These are phyloP conservation scores for Pichia sp. DNA, from an alignment of 1,139 yeast genomes.

Conservation along the genomic window DNA sequence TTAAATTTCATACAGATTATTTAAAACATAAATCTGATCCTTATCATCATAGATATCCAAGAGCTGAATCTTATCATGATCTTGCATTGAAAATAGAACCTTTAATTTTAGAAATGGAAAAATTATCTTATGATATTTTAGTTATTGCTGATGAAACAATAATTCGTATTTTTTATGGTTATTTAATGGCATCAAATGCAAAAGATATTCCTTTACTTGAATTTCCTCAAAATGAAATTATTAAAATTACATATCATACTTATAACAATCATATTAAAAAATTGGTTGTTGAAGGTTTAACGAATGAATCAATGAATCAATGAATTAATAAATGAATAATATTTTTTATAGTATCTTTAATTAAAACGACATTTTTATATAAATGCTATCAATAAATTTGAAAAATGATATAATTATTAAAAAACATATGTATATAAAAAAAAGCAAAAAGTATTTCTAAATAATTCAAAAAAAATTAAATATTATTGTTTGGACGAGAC, in stretches of 20 bases:
- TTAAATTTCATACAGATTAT: slow-evolving; percentile 63
- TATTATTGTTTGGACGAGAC: slow-evolving; percentile 51
- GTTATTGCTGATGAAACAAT: slow-evolving; percentile 93
- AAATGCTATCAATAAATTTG: not conserved
- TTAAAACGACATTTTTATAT: not conserved
- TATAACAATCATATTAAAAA: slow-evolving; percentile 69
- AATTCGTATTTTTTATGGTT: slow-evolving; percentile 83
- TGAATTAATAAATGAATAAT: not conserved
- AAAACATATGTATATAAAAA: not conserved
- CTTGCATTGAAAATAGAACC: slow-evolving; percentile 94
- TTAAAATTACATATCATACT: slow-evolving; percentile 84
- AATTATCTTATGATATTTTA: slow-evolving; percentile 80
- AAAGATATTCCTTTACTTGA: slow-evolving; percentile 74
- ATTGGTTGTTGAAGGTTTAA: slow-evolving; percentile 34
- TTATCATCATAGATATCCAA: slow-evolving; percentile 84
- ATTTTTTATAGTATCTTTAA: not conserved
- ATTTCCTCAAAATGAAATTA: slow-evolving; percentile 76
- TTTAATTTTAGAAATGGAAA: slow-evolving; percentile 83
- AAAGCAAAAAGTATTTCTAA: not conserved
- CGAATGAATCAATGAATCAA: slow-evolving; percentile 1
- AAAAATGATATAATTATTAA: not conserved
- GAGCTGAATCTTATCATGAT: slow-evolving; percentile 95
- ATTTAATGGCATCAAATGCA: slow-evolving; percentile 87
- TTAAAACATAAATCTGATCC: slow-evolving; percentile 67
- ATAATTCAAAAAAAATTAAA: slow-evolving; percentile 14